phyloP scores from a whole-genome alignment of 306 rosid genomes.

The Fragaria vesca region DNA sequence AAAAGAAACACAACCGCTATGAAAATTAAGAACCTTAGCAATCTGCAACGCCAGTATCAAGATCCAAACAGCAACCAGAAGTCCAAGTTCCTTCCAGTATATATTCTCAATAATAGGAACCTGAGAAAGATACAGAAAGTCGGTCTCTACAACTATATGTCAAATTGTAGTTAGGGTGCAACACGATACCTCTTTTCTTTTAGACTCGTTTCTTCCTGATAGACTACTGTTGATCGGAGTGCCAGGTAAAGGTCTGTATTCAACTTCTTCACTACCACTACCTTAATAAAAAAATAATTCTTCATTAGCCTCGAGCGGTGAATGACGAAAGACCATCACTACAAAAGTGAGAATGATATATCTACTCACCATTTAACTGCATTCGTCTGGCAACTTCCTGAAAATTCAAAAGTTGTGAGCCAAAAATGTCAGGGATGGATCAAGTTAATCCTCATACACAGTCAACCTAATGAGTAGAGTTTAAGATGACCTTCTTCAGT shows the following conservation, averaged over 20 bases:
- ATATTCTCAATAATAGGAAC: slow-evolving; percentile 54
- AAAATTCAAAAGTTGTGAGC: slow-evolving; percentile 16
- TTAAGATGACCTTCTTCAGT: slow-evolving; percentile 50
- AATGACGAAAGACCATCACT: not conserved
- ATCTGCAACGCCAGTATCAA: slow-evolving; percentile 64
- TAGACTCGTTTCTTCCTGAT: slow-evolving; percentile 27
- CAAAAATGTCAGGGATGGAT: not conserved
- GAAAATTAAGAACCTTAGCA: slow-evolving; percentile 44
- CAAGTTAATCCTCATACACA: not conserved
- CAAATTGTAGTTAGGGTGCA: not conserved
- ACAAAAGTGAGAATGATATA: not conserved
- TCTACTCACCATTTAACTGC: slow-evolving; percentile 50
- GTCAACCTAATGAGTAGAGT: not conserved
- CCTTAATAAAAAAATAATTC: slow-evolving; percentile 27
- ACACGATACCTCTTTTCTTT: slow-evolving; percentile 28
- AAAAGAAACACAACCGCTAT: not conserved
- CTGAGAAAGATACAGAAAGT: slow-evolving; percentile 29
- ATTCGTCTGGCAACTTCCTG: slow-evolving; percentile 56
- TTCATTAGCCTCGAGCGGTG: not conserved
- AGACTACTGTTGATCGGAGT: slow-evolving; percentile 30
- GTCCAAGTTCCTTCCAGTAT: slow-evolving; percentile 66
- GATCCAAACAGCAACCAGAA: slow-evolving; percentile 70
- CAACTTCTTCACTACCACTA: slow-evolving; percentile 42
- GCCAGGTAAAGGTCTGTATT: slow-evolving; percentile 47
- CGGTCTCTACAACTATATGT: slow-evolving; percentile 3